Base-by-base conservation (phyloP, 495 filamentous ascomycete species). In the Peziza echinospora region DNA sequence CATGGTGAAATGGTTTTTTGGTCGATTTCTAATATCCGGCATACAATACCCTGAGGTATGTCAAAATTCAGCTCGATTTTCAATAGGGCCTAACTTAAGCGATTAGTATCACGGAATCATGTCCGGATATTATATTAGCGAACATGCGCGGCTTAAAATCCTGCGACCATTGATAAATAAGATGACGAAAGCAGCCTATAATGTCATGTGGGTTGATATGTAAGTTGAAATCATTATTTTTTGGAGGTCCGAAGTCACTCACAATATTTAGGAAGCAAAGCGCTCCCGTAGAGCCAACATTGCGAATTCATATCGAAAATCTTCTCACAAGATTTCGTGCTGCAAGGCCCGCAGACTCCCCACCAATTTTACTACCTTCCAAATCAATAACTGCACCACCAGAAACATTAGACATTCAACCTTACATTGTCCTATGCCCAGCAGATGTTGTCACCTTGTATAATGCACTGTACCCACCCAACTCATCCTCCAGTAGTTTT, bases 1-100 rank as follows among this genome's bases (percentile, higher is more conserved):
- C 48, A 76, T 92, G 51, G 74, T 77, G 43, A 84, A 85, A 57
- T 97, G 86, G 79, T 78, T 92, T 52, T 93, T 94, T 58, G 78
- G 82, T 24, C 78, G 77, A 39, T 93, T 83, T 63, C 67, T 97
- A 25, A 71, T 80, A 34, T 79, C 80, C 51, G 80, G 83, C 41
- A 71, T 97, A 51, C 81, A 83, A 42, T 81, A 86, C 56, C 89
- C 89, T 2, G 89, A 97, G 73, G 81, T 76, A 72, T 55, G 69
- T 58, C 30, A 7, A 34, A 34, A 11, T 3, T 37, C 30, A 37
- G 13, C 22, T 39, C 44, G 26, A 39, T 48, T 34, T 23, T 22
- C n/a, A 26, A 25, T 24, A 13, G 24, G 24, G 16, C 16, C 58
- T 72, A 53, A 70, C 46, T 24, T 13, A 48, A 5, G 25, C 42